A percentile compares a stretch with the other conserved stretches of the same genome.
These are phyloP conservation scores for Dictyostelium intermedium DNA, from an alignment of 78 protist genomes.

Conservation along the genomic window DNA sequence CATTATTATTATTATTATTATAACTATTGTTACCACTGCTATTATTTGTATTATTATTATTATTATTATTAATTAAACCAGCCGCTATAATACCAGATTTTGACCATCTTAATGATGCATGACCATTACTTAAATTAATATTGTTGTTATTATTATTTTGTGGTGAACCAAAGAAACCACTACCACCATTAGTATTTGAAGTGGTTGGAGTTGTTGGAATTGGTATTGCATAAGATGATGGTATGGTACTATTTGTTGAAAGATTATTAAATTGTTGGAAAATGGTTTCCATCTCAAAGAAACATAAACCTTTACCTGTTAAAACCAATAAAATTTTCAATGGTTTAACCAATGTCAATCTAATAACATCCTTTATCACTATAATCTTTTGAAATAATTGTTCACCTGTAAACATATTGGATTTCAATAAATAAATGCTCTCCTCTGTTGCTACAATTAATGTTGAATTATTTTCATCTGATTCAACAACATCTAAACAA, in stretches of 20 bases:
- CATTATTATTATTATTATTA: neutral
- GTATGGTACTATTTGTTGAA: neutral
- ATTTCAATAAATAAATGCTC: slow-evolving; percentile 37
- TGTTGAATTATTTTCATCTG: slow-evolving; percentile 42
- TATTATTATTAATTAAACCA: neutral
- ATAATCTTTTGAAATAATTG: slow-evolving; percentile 23
- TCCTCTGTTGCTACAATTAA: slow-evolving; percentile 46
- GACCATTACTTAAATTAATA: neutral
- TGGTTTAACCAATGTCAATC: slow-evolving; percentile 4
- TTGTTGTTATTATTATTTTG: neutral
- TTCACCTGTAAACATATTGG: neutral
- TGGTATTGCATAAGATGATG: neutral
- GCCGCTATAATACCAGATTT: slow-evolving; percentile 9
- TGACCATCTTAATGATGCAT: neutral
- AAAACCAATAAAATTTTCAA: neutral
- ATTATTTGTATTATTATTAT: neutral
- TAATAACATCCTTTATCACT: slow-evolving; percentile 16
- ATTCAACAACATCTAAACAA: slow-evolving; percentile 66
- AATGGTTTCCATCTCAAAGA: neutral
- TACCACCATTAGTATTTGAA: neutral
- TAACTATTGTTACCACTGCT: neutral
- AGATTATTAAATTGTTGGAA: neutral
- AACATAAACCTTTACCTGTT: slow-evolving; percentile 22
- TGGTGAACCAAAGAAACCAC: neutral
- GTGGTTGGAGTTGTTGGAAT: neutral